Evolutionary conservation across 1,284 basidiomycete species (phyloP).

Genomic region (Grifola frondosa): DNA sequence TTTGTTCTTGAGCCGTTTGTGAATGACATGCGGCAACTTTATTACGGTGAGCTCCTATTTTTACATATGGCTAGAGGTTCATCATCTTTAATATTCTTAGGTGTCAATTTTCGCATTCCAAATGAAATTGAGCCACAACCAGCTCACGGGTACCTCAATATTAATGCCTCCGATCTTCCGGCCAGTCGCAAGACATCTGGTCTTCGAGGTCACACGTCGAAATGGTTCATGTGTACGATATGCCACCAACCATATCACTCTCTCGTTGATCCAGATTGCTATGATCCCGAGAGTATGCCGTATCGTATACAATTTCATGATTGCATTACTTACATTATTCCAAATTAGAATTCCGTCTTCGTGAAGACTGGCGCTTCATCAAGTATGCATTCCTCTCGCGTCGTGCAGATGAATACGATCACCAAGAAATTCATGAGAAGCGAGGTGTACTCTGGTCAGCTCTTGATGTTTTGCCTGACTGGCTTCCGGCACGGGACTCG

Average conservation of each 20-base stretch:
- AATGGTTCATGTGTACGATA: slow-evolving; percentile 8
- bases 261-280: slow-evolving; percentile 4
- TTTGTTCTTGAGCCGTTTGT: slow-evolving; percentile 3
- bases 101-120: slow-evolving; percentile 5
- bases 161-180: slow-evolving; percentile 16
- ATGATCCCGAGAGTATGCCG: slow-evolving; percentile 1
- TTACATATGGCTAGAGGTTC: slow-evolving; percentile 1
- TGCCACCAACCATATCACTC: slow-evolving; percentile 7
- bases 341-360: slow-evolving; percentile 2
- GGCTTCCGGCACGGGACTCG: slow-evolving; percentile 12
- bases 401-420: neutral
- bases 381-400: slow-evolving; percentile 18
- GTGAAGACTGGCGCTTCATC: slow-evolving; percentile 12
- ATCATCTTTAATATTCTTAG: slow-evolving; percentile 8
- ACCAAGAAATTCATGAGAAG: slow-evolving; percentile 12
- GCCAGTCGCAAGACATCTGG: slow-evolving; percentile 18
- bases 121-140: neutral
- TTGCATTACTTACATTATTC: neutral
- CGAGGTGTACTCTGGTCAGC: slow-evolving; percentile 19
- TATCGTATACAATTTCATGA: neutral
- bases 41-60: neutral
- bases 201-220: slow-evolving; percentile 1
- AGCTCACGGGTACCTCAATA: slow-evolving; percentile 8
- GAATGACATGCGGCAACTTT: neutral
- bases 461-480: slow-evolving; percentile 14